Evolutionary conservation across 2,329 filamentous ascomycete genomes (phyloP), one percentile per base, ranked within the genome.

Genomic region (Exophiala spinifera): DNA sequence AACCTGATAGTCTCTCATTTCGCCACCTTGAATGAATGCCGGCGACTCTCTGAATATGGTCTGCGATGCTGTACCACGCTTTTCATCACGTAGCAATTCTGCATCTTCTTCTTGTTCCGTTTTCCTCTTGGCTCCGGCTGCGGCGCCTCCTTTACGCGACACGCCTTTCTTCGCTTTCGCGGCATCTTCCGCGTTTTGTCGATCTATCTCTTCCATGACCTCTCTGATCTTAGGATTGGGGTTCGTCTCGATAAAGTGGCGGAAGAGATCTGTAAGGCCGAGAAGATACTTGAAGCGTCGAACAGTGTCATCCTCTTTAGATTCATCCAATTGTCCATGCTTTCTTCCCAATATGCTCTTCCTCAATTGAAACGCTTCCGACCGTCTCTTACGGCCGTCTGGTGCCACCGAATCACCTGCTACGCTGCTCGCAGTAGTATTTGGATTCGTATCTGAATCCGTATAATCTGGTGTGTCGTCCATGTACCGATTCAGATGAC

Each of bases 61-160:
- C 69, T 94, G 88, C 28, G 89, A 88, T 50, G 89, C 85, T 54
- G 88, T 87, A 55, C 91, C 92, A 61, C 85, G 85, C 73, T 91
- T 94, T 74, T 96, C 94, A 66, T 97, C 92, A 64, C 91, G 74
- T 61, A 87, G 68, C 55, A 88, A 77, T 73, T 99, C 95, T 1
- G 91, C 94, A 68, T 99, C 94, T 77, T 99, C 94, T 70, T 99
- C 94, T 65, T 95, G 91, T 72, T 99, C 94, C 1, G 94, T 99
- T 68, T 92, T 86, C 66, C 94, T 86, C 63, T 87, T 84, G 61
- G 90, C 82, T 52, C 89, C 88, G 46, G 80, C 87, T 54, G 81
- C 83, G 54, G 81, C 84, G 53, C 92, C 92, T 54, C 92, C 91
- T 71, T 95, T 89, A 63, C 92, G 87, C 56, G 84, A 79, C 49